Conservation (phyloP, 176 grass and related monocot genomes). For the Carex scoparia region DNA sequence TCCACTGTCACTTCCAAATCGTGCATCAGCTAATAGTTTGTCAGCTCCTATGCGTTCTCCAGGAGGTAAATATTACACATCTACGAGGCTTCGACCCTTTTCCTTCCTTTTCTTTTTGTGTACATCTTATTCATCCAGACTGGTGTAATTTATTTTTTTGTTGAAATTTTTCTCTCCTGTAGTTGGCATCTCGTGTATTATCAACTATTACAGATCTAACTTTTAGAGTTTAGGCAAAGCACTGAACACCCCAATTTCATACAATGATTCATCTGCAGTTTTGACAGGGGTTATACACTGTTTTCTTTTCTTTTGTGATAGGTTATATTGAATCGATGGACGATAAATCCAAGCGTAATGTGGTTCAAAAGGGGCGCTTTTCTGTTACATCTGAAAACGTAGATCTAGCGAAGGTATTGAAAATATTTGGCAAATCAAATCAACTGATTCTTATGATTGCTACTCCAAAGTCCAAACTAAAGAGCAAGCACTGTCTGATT, state of each 20-base stretch:
- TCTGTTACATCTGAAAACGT: slow-evolving; percentile 99
- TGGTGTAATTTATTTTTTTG: not conserved
- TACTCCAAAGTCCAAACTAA: slow-evolving; percentile 21
- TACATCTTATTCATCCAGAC: not conserved
- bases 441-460: not conserved
- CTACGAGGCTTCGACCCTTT: not conserved
- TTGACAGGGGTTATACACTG: not conserved
- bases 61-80: slow-evolving; percentile 48
- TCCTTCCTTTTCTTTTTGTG: not conserved
- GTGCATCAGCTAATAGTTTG: slow-evolving; percentile 96
- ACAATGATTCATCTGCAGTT: not conserved
- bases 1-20: slow-evolving; percentile 88
- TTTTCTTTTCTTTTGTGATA: slow-evolving; percentile 36
- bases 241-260: not conserved
- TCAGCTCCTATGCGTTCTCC: slow-evolving; percentile 95
- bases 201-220: not conserved
- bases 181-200: not conserved
- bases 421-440: slow-evolving; percentile 12
- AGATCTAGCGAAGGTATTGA: slow-evolving; percentile 84
- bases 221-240: not conserved
- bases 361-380: slow-evolving; percentile 99
- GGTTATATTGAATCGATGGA: slow-evolving; percentile 89
- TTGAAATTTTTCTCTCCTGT: not conserved
- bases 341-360: slow-evolving; percentile 79
- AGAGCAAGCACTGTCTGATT: slow-evolving; percentile 16